phyloP scores from a whole-genome alignment of 169 alveolate genomes.

The Cryptosporidium muris region DNA sequence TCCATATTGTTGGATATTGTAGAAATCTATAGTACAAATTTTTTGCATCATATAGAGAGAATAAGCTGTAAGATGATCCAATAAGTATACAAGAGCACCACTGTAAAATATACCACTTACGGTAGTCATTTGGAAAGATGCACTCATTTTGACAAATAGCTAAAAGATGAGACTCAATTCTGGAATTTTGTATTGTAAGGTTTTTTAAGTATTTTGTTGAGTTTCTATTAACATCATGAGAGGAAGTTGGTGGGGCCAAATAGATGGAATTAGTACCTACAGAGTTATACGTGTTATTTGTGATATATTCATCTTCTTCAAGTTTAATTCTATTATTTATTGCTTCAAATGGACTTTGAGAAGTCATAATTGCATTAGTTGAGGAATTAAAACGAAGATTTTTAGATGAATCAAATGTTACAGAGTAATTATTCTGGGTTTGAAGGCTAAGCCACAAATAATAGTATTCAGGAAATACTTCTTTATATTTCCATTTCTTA shows the following conservation, averaged over 20 bases:
- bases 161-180: constrained; percentile 46
- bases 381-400: constrained; percentile 11
- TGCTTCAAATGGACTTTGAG: constrained; percentile 65
- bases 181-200: constrained; percentile 12
- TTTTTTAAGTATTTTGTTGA: constrained; percentile 1
- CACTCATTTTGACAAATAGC: constrained; percentile 43
- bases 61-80: not conserved
- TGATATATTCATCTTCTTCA: constrained; percentile 5
- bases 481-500: constrained; percentile 36
- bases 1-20: constrained; percentile 58
- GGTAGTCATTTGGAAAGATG: constrained; percentile 51
- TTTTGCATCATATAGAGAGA: constrained; percentile 16
- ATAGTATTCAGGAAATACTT: constrained; percentile 53
- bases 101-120: constrained; percentile 48
- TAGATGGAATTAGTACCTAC: not conserved
- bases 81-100: constrained; percentile 39
- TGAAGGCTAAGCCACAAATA: constrained; percentile 44
- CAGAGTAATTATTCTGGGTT: not conserved
- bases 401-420: not conserved
- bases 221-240: not conserved
- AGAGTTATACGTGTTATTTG: not conserved
- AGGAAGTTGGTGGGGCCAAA: not conserved
- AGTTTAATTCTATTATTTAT: constrained; percentile 29
- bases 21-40: constrained; percentile 43
- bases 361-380: constrained; percentile 13